phyloP scores from a whole-genome alignment of 352 stramenopile genomes.

The Aphanomyces astaci region DNA sequence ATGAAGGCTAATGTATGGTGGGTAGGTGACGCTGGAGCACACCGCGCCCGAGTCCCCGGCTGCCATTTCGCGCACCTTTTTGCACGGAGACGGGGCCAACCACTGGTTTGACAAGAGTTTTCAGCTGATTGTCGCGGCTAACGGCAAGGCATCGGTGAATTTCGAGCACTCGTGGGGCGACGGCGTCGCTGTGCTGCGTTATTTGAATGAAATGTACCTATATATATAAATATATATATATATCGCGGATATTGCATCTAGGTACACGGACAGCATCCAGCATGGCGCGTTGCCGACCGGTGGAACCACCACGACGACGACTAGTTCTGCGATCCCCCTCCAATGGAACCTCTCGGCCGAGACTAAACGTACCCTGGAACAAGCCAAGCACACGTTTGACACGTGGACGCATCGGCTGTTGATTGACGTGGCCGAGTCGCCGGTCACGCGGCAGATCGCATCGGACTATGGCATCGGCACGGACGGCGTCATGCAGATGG shows the following conservation, averaged over 20 bases:
- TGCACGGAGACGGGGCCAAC: conserved; percentile 76
- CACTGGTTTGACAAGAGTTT: conserved; percentile 92
- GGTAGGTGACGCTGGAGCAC: conserved; percentile 59
- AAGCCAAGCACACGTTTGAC: conserved; percentile 68
- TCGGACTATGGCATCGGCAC: conserved; percentile 68
- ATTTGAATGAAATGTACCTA: conserved; percentile 79
- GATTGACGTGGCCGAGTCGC: conserved; percentile 64
- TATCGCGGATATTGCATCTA: conserved; percentile 83
- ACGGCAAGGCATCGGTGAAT: conserved; percentile 77
- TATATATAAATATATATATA: conserved; percentile 89
- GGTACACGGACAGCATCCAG: conserved; percentile 75
- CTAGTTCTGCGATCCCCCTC: conserved; percentile 39
- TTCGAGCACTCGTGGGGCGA: conserved; percentile 89
- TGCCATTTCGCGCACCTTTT: conserved; percentile 67
- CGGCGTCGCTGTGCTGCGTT: conserved; percentile 79
- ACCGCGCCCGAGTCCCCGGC: conserved; percentile 40
- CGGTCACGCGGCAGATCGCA: conserved; percentile 53
- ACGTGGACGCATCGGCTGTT: conserved; percentile 51
- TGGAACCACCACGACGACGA: too few species aligned
- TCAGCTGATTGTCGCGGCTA: conserved; percentile 76
- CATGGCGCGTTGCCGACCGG: conserved; percentile 44
- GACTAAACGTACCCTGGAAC: conserved; percentile 47
- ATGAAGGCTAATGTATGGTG: background rate
- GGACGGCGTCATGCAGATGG: conserved; percentile 89
- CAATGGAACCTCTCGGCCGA: conserved; percentile 51